Base-by-base conservation (phyloP, 2,329 filamentous ascomycete genomes). In the Lecanicillium sp. region DNA sequence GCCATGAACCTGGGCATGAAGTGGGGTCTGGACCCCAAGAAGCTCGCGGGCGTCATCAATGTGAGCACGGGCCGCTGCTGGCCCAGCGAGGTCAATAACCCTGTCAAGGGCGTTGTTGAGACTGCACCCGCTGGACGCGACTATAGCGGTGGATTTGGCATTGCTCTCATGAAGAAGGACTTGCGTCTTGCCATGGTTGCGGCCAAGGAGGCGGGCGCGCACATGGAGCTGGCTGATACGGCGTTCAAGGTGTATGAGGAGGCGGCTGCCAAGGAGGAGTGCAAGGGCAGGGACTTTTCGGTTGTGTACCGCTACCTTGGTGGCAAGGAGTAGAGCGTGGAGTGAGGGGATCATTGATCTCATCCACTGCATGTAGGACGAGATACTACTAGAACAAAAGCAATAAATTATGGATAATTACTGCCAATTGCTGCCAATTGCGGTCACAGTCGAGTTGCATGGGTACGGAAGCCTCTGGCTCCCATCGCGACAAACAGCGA, bases 21-120 rank as follows among this genome's bases (percentile, higher is more conserved):
- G 42, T 76, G 71, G 63, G 78, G 78, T 0, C 61, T 81, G 6
- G 75, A 80, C 43, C 66, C 76, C 3, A 66, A 68, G 51, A 80
- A 79, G 7, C 72, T 98, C 2, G 84, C 87, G 1, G 79, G 81
- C 37, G 79, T 98, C 61, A 87, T 98, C 66, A 97, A 96, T 58
- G 84, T 84, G 4, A 92, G 87, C 50, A 96, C 90, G 0, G 92
- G 92, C n/a, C 78, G 74, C 48, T 97, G 89, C 71, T 98, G 92
- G 92, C 88, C 90, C 1, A 92, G 83, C 52, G 89, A 96, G 64
- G 70, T 94, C 45, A 98, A 98, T 64, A 97, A 97, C 57, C 92
- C 92, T 0, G 88, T 97, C 3, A 80, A 80, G 10, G 89, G 88
- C 12, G 88, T 96, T 0, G 72, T 90, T 17, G 79, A 82, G 44